A percentile compares a stretch with the other conserved stretches of the same genome.
Conservation (phyloP, 2,329 filamentous ascomycete species). For the Fusarium vanettenii region DNA sequence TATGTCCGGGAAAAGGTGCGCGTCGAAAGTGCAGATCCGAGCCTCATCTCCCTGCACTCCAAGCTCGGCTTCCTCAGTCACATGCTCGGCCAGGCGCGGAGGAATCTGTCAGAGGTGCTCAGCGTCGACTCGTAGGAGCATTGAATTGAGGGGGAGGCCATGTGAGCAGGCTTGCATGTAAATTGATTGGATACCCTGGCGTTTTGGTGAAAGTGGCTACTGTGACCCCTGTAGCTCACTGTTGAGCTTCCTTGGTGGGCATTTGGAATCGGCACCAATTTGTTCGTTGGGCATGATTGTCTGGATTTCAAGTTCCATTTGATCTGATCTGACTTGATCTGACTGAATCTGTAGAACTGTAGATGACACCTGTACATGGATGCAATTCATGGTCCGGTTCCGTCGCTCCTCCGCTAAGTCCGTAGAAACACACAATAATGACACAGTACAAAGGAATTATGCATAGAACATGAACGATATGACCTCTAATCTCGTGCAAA, state of each 20-base stretch:
- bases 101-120: constrained; percentile 83
- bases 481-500: constrained; percentile 28
- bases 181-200: constrained; percentile 44
- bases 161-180: constrained; percentile 28
- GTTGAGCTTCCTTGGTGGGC: background rate
- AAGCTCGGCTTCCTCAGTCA: constrained; percentile 85
- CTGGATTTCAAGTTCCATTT: constrained; percentile 14
- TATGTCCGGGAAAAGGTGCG: constrained; percentile 90
- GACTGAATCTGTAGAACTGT: constrained; percentile 35
- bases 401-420: constrained; percentile 31
- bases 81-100: constrained; percentile 75
- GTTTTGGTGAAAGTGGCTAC: constrained; percentile 26
- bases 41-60: constrained; percentile 82
- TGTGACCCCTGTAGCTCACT: background rate
- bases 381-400: constrained; percentile 38
- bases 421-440: constrained; percentile 23
- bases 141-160: constrained; percentile 27
- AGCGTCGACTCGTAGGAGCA: constrained; percentile 58
- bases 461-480: constrained; percentile 14
- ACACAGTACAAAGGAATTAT: constrained; percentile 29
- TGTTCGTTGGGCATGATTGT: background rate
- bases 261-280: constrained; percentile 4
- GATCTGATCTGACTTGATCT: background rate
- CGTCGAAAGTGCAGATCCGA: constrained; percentile 90
- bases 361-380: constrained; percentile 41